Conservation (phyloP, 176 grass and related monocot genomes). For the Triticum aestivum region DNA sequence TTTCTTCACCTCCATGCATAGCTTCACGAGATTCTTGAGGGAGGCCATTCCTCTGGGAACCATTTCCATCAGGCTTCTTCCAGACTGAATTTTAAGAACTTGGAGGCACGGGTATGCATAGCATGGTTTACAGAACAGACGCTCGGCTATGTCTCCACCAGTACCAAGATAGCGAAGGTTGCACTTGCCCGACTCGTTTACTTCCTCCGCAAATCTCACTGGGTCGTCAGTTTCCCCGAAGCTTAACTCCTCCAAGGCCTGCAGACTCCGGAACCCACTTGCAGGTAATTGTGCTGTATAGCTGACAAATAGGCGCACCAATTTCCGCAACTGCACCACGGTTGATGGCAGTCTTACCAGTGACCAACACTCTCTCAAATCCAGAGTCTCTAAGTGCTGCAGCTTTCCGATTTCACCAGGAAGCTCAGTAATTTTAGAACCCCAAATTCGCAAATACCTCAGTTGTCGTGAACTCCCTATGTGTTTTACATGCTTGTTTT, state of each 20-base stretch:
- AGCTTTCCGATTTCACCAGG: background rate
- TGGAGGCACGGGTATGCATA: background rate
- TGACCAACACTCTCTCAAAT: background rate
- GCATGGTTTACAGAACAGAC: background rate
- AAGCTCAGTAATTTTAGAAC: background rate
- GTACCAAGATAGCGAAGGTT: background rate
- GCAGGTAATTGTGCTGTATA: accelerated
- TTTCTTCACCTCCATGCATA: accelerated
- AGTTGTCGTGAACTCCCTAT: background rate
- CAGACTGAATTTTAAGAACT: background rate
- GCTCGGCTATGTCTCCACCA: background rate
- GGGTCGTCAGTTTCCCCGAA: background rate
- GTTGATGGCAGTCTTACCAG: background rate
- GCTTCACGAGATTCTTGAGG: background rate
- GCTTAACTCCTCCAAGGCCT: background rate
- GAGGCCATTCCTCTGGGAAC: background rate
- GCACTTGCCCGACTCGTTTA: background rate
- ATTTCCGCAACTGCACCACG: too few relatives aligned
- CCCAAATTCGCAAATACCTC: background rate
- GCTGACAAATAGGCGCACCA: background rate
- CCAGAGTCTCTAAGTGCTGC: background rate
- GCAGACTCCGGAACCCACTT: background rate
- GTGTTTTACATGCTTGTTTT: background rate
- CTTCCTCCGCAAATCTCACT: background rate
- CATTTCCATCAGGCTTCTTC: too few relatives aligned